Evolutionary conservation across 345 rosid species (phyloP).

Genomic region (Arabidopsis thaliana): TAIR10.1 NC_003070.9:2738001-2738500

Average conservation of each 20-base stretch:
- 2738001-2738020: slow-evolving; percentile 72
- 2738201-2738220: slow-evolving; percentile 81
- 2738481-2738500: slow-evolving; percentile 97
- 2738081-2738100: slow-evolving; percentile 14
- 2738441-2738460: slow-evolving; percentile 76
- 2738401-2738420: slow-evolving; percentile 97
- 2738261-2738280: slow-evolving; percentile 31
- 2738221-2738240: slow-evolving; percentile 98
- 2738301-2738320: slow-evolving; percentile 32
- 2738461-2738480: slow-evolving; percentile 90
- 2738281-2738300: slow-evolving; percentile 36
- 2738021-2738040: slow-evolving; percentile 82
- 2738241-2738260: slow-evolving; percentile 33
- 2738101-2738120: slow-evolving; percentile 10
- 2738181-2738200: slow-evolving; percentile 74
- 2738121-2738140: slow-evolving; percentile 33
- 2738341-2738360: slow-evolving; percentile 82
- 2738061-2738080: background rate
- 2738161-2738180: slow-evolving; percentile 83
- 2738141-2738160: slow-evolving; percentile 50
- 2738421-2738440: slow-evolving; percentile 86
- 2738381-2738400: slow-evolving; percentile 98
- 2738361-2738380: slow-evolving; percentile 83
- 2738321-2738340: slow-evolving; percentile 96
- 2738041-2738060: background rate